phyloP scores from a whole-genome alignment of 1,139 yeast genomes.

The Pichia sp. region DNA sequence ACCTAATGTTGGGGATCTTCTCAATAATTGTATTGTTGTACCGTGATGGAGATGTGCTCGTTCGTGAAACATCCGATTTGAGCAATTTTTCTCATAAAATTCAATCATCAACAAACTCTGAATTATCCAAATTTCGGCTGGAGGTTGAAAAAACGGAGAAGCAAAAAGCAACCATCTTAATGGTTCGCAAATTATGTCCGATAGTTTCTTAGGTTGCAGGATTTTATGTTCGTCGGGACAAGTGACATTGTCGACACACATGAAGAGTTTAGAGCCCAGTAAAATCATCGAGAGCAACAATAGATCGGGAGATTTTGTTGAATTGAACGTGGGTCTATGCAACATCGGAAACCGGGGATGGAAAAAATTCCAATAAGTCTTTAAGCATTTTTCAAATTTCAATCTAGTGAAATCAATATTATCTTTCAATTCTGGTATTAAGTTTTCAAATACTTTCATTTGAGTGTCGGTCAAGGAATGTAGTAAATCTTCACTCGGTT shows the following conservation, averaged over 20 bases:
- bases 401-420: slow-evolving; percentile 23
- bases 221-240: slow-evolving; percentile 17
- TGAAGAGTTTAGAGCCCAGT: slow-evolving; percentile 30
- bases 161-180: slow-evolving; percentile 41
- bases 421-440: slow-evolving; percentile 21
- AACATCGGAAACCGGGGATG: slow-evolving; percentile 44
- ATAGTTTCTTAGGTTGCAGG: slow-evolving; percentile 20
- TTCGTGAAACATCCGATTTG: slow-evolving; percentile 44
- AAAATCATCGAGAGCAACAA: slow-evolving; percentile 38
- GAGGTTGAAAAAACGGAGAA: slow-evolving; percentile 40
- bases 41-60: slow-evolving; percentile 54
- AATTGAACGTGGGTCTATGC: slow-evolving; percentile 42
- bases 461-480: slow-evolving; percentile 12
- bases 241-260: slow-evolving; percentile 21
- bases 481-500: slow-evolving; percentile 5
- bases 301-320: slow-evolving; percentile 33
- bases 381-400: slow-evolving; percentile 24
- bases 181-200: slow-evolving; percentile 35
- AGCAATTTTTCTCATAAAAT: slow-evolving; percentile 38
- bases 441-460: slow-evolving; percentile 15
- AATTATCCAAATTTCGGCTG: slow-evolving; percentile 45
- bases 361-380: slow-evolving; percentile 39
- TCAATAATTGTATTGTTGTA: slow-evolving; percentile 44
- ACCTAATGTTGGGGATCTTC: slow-evolving; percentile 49
- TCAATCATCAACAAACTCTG: slow-evolving; percentile 46